Evolutionary conservation across 257 asterid species (phyloP), one percentile per base, ranked within the genome.

Genomic region (Petunia secreta): DNA sequence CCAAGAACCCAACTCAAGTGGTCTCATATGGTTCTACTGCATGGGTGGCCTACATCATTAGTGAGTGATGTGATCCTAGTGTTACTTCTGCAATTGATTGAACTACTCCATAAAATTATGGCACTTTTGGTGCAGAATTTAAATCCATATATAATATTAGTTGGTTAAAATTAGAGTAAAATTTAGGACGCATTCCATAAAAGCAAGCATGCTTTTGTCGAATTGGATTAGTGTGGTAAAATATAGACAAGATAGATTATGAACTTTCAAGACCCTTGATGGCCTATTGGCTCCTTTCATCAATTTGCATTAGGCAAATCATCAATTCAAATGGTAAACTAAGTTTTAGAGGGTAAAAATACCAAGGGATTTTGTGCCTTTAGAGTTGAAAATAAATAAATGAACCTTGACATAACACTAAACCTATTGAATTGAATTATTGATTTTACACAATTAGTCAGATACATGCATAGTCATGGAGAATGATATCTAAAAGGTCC

Each of bases 261-360:
- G 68, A 34, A 34, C 68, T 36, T 37, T 9, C 68, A 63, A 63
- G 8, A 39, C 10, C 44, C 16, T 36, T 63, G 37, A 63, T 63
- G 14, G n/a, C 66, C 13, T 7, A 60, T 60, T 6, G 44, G 11
- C 44, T 63, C 68, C 44, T 63, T 63, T 5, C 36, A 57, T 57
- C 3, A 57, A 58, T 14, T 25, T 3, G 15, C 7, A 63, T 5
- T 38, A 48, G n/a, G 11, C 25, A 71, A 71, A 48, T 71, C 43
- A 71, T 46, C 77, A 71, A 71, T 3, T 71, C 41, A 48, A 16
- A 48, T 34, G 63, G 63, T 73, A 40, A 55, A 60, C 8, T 39
- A 57, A 38, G 80, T 9, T 73, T n/a, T 53, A 62, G 40, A 46
- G 78, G 54, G 54, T 73, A 52, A 44, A 44, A 69, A n/a, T 69